phyloP scores from a whole-genome alignment of 2,329 filamentous ascomycete species.

The Aspergillus costaricaensis region DNA sequence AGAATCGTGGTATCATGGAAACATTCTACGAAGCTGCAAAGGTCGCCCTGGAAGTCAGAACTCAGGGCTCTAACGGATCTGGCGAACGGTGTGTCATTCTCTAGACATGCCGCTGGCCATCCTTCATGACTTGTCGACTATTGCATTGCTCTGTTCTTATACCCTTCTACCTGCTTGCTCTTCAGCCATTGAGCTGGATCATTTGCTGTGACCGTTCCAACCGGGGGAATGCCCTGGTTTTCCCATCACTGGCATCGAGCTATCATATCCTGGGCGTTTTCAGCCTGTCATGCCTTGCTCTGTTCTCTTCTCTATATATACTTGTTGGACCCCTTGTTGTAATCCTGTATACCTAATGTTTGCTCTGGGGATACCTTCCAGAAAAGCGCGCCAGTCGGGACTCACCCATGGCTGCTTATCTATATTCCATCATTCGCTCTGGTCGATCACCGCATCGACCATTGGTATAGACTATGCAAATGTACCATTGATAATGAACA shows the following conservation, averaged over 20 bases:
- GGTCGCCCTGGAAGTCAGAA: conserved; percentile 69
- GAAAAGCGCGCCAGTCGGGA: conserved; percentile 5
- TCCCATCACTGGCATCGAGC: not conserved
- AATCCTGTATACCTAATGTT: conserved; percentile 20
- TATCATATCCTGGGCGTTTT: conserved; percentile 15
- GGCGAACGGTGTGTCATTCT: conserved; percentile 39
- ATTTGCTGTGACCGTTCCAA: not conserved
- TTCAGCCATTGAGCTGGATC: conserved; percentile 1
- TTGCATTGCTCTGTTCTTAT: conserved; percentile 18
- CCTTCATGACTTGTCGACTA: conserved; percentile 5
- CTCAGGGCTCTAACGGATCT: conserved; percentile 37
- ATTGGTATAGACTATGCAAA: conserved; percentile 5
- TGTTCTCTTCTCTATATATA: conserved; percentile 26
- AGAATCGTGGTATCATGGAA: conserved; percentile 96
- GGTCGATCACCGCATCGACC: not conserved
- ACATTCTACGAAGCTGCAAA: conserved; percentile 97
- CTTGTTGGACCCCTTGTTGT: conserved; percentile 12
- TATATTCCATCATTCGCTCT: not conserved
- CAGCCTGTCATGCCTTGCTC: conserved; percentile 13
- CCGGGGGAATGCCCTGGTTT: not conserved
- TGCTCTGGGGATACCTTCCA: not conserved
- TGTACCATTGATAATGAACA: not conserved
- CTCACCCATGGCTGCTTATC: not conserved
- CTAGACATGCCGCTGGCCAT: conserved; percentile 21
- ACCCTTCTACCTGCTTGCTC: conserved; percentile 15